Evolutionary conservation across 2,329 filamentous ascomycete genomes (phyloP), one percentile per base, ranked within the genome.

Genomic region (Alternaria sp.): DNA sequence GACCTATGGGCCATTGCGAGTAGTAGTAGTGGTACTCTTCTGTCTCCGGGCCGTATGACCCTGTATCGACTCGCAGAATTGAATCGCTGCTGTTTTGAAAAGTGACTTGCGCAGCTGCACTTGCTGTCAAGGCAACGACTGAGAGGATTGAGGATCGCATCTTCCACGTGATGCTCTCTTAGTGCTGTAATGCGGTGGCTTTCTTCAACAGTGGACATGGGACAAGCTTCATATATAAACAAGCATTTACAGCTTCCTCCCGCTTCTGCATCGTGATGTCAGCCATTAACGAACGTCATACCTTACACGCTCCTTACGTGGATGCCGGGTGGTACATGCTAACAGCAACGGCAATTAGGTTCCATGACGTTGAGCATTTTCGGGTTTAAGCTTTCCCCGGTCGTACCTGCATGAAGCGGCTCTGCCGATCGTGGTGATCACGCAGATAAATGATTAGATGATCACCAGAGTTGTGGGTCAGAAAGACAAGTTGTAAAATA

Each of bases 1-100:
- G 82, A 7, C 83, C 78, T 28, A 81, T 81, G 10, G 73, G 81
- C 78, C 80, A 85, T 69, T 84, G 77, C 61, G 83, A 80, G 59
- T 79, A 84, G 66, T 83, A 84, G 64, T 85, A 69, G 38, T 68
- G 81, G 38, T 80, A 79, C 63, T 85, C 82, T 63, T 85, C 83
- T 4, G 85, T 70, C 2, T 73, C 64, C 1, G 82, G 82, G 3
- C 83, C 82, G 48, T 82, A 83, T 3, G 79, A 81, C n/a, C 82
- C 82, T 55, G 81, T 81, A 63, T 85, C 82, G 7, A 80, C 74
- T 34, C 82, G 75, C 1, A 85, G 66, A 34, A 74, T 73, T 2
- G 78, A 77, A n/a, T 64, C 59, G 16, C 73, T 71, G 12, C 60
- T 58, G 49, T 76, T 65, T 30, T 66, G 60, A 43, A 61, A 66